These are phyloP conservation scores for Adansonia madagascariensis DNA, from an alignment of 441 rosid genomes.

Conservation along the genomic window DNA sequence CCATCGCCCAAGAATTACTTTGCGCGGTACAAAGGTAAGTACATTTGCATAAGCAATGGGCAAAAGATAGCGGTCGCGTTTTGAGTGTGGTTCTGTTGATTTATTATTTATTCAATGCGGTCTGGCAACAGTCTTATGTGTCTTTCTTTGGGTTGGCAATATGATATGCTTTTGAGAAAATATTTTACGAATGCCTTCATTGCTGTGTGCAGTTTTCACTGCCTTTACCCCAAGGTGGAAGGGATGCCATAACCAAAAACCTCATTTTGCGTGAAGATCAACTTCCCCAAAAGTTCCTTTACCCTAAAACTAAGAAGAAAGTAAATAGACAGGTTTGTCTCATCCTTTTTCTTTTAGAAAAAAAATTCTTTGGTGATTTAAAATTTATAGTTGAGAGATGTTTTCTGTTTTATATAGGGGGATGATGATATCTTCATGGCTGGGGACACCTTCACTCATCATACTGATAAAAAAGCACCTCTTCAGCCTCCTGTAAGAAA, in stretches of 20 bases:
- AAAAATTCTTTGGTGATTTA: not conserved
- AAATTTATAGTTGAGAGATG: not conserved
- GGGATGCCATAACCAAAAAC: constrained; percentile 82
- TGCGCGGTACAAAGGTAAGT: constrained; percentile 89
- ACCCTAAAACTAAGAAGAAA: constrained; percentile 84
- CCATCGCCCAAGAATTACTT: constrained; percentile 60
- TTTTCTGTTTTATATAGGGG: constrained; percentile 45
- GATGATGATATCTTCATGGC: constrained; percentile 57
- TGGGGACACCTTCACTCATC: constrained; percentile 64
- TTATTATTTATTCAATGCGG: not conserved
- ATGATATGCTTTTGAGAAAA: not conserved
- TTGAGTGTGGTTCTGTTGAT: not conserved
- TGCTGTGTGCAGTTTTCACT: constrained; percentile 63
- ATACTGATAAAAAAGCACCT: constrained; percentile 59
- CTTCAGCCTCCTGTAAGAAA: constrained; percentile 81
- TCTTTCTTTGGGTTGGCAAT: not conserved
- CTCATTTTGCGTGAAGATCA: constrained; percentile 87
- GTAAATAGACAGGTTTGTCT: constrained; percentile 51
- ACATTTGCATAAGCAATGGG: not conserved
- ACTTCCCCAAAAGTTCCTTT: constrained; percentile 76
- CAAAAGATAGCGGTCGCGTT: not conserved
- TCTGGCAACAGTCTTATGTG: not conserved
- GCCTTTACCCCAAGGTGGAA: constrained; percentile 88
- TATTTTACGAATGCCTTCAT: constrained; percentile 1
- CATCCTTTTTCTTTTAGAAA: not conserved